Conservation (phyloP, 805 yeast genomes). For the Metschnikowia bowlesiae region DNA sequence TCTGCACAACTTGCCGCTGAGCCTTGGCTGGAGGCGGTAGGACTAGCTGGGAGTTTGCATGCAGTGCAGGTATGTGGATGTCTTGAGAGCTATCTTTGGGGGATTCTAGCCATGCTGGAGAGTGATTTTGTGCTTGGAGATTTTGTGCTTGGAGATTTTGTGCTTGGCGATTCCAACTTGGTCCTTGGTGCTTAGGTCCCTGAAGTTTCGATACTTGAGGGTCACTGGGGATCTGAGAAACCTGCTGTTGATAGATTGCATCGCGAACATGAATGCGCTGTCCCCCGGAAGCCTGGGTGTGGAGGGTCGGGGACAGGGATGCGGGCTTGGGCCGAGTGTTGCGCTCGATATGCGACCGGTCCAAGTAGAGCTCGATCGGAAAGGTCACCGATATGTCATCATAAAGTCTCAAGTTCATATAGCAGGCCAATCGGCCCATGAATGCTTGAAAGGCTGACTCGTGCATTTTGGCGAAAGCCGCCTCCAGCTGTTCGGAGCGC, state of each 20-base stretch:
- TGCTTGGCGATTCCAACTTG: no score
- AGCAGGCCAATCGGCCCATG: slow-evolving; percentile 3
- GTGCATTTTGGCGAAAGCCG: background rate
- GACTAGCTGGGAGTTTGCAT: no score
- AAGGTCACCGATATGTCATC: background rate
- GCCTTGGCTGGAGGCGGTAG: background rate
- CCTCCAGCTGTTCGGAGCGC: background rate
- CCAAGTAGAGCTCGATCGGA: slow-evolving; percentile 3
- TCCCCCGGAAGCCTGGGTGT: background rate
- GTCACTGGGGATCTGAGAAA: background rate
- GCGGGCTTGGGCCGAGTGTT: background rate
- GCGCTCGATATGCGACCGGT: background rate
- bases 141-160: no score
- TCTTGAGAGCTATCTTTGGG: no score
- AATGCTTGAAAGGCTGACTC: background rate
- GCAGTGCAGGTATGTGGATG: no score
- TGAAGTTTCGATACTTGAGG: no score
- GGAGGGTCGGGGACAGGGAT: background rate
- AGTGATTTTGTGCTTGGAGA: no score
- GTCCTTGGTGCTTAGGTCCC: no score
- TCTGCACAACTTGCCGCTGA: background rate
- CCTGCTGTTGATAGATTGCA: slow-evolving; percentile 3
- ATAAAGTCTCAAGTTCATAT: slow-evolving; percentile 4
- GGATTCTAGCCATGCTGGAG: background rate
- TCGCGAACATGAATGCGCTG: background rate